These are phyloP conservation scores for Naematelia encephala DNA, from an alignment of 768 basidiomycete genomes.

Conservation along the genomic window DNA sequence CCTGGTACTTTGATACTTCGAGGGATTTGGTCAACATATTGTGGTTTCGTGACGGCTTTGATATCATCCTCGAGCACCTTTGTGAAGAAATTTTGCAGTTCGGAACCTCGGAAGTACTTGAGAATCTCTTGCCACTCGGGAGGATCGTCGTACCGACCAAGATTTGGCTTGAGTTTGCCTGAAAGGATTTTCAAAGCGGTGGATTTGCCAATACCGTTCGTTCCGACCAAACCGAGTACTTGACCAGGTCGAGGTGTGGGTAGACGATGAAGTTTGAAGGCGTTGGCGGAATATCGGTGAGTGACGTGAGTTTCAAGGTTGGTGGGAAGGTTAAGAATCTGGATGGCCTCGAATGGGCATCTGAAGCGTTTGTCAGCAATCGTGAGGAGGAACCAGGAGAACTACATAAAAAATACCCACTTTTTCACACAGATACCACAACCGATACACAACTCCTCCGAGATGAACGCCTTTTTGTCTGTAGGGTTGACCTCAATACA, in stretches of 20 bases:
- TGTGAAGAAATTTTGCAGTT: constrained; percentile 99
- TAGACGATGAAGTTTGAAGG: constrained; percentile 97
- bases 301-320: constrained; percentile 94
- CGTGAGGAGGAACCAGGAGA: not conserved
- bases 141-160: constrained; percentile 95
- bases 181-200: constrained; percentile 95
- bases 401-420: constrained; percentile 56
- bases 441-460: constrained; percentile 97
- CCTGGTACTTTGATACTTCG: constrained; percentile 81
- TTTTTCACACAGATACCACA: constrained; percentile 99
- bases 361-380: constrained; percentile 52
- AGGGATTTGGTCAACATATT: constrained; percentile 99
- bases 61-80: constrained; percentile 98
- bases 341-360: constrained; percentile 98
- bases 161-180: constrained; percentile 95
- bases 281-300: constrained; percentile 95
- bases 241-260: constrained; percentile 96
- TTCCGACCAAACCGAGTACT: constrained; percentile 96
- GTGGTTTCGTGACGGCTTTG: constrained; percentile 98
- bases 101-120: constrained; percentile 97
- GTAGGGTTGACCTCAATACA: constrained; percentile 96
- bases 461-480: constrained; percentile 98
- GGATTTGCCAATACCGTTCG: constrained; percentile 99
- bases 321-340: constrained; percentile 97
- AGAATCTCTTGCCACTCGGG: constrained; percentile 99